These are phyloP conservation scores for Heterobasidion occidentale DNA, from an alignment of 1,284 basidiomycete species.

Conservation along the genomic window DNA sequence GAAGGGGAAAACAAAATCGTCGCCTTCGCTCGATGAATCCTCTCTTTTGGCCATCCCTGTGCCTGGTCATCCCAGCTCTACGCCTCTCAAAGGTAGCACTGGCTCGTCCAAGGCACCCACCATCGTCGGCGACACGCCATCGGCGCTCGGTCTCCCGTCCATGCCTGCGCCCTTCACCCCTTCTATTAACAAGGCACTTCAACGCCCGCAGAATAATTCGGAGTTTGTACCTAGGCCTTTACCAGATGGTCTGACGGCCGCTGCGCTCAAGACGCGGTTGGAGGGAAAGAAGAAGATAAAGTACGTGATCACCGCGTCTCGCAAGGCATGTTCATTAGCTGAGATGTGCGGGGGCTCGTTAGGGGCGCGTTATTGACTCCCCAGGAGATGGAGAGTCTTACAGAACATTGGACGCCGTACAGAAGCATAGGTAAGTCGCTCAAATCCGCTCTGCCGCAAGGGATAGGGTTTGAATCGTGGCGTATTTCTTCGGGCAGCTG, in stretches of 20 bases:
- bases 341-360: background rate
- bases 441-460: background rate
- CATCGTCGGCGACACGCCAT: no score
- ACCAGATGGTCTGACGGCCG: constrained; percentile 54
- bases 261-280: constrained; percentile 56
- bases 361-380: constrained; percentile 77
- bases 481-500: constrained; percentile 24
- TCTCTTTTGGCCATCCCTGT: background rate
- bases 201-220: constrained; percentile 8
- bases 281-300: constrained; percentile 80
- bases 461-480: background rate
- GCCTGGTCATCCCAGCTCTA: no score
- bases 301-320: constrained; percentile 32
- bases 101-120: no score
- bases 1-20: background rate
- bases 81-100: no score
- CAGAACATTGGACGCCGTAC: constrained; percentile 74
- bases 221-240: constrained; percentile 31
- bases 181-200: constrained; percentile 48
- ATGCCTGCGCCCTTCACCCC: constrained; percentile 61
- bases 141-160: constrained; percentile 13
- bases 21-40: background rate
- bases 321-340: constrained; percentile 1
- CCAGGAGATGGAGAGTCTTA: constrained; percentile 76
- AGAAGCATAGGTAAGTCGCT: constrained; percentile 56